phyloP scores from a whole-genome alignment of 2,329 filamentous ascomycete genomes.

The Colletotrichum sojae region DNA sequence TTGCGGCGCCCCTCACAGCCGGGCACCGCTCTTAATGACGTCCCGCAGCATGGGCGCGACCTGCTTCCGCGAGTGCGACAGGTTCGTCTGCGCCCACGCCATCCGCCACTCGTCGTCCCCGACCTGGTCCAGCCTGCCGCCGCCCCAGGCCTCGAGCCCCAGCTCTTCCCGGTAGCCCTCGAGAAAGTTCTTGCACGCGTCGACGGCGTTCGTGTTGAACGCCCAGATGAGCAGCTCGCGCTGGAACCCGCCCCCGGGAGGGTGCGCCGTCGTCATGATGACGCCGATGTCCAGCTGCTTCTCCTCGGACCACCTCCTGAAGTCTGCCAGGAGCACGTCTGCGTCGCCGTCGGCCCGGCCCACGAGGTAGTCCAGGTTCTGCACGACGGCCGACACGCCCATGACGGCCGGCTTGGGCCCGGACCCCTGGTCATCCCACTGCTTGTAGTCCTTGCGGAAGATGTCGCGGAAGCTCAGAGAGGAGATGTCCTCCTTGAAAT shows the following conservation, averaged over 20 bases:
- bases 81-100: conserved; percentile 77
- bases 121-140: conserved; percentile 61
- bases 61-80: conserved; percentile 76
- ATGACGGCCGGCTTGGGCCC: conserved; percentile 54
- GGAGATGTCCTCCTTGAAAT: conserved; percentile 78
- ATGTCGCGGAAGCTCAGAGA: conserved; percentile 75
- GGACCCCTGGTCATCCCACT: conserved; percentile 73
- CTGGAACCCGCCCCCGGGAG: conserved; percentile 66
- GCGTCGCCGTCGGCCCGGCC: conserved; percentile 61
- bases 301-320: conserved; percentile 69
- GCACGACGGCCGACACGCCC: conserved; percentile 75
- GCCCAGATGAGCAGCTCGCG: conserved; percentile 80
- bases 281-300: conserved; percentile 72
- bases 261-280: conserved; percentile 78
- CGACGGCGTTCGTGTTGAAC: conserved; percentile 62
- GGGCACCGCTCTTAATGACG: conserved; percentile 54
- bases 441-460: conserved; percentile 87
- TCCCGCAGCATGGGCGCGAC: conserved; percentile 77
- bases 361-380: conserved; percentile 72
- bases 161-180: conserved; percentile 62
- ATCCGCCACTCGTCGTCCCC: conserved; percentile 62
- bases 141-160: conserved; percentile 68
- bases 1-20: neutral
- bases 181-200: conserved; percentile 70
- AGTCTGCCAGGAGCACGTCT: conserved; percentile 60